A percentile compares a stretch with the other conserved stretches of the same genome.
Conservation (phyloP, 1,284 basidiomycete species). For the Heterobasidion annosum region DNA sequence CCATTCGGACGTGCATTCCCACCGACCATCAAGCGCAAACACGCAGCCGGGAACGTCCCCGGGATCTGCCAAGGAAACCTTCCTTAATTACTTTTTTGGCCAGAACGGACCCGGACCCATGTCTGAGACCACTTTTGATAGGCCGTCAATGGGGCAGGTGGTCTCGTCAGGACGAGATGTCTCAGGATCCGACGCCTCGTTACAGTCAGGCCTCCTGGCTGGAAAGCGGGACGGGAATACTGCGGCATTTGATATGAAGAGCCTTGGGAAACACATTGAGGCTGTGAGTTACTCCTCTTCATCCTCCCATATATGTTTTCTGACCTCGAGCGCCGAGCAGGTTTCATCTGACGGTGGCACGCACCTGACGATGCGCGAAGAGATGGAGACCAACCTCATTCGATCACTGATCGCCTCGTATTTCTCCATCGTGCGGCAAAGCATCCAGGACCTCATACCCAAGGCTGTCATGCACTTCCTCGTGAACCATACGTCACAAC, state of each 20-base stretch:
- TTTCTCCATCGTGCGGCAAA: conserved; percentile 93
- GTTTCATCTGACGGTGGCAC: conserved; percentile 47
- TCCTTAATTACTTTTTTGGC: conserved; percentile 95
- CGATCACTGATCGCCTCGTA: conserved; percentile 92
- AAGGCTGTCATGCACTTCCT: conserved; percentile 96
- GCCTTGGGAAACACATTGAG: conserved; percentile 92
- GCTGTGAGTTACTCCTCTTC: conserved; percentile 48
- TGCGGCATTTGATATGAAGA: conserved; percentile 98
- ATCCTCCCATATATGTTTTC: not conserved
- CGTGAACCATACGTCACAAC: conserved; percentile 94
- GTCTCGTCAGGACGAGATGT: conserved; percentile 44
- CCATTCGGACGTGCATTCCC: conserved; percentile 22
- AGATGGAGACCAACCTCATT: conserved; percentile 95
- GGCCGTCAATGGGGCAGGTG: conserved; percentile 11
- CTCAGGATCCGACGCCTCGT: conserved; percentile 37
- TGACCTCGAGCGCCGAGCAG: conserved; percentile 19
- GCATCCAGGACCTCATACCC: conserved; percentile 94
- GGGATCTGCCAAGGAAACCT: conserved; percentile 71
- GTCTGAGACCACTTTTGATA: conserved; percentile 39
- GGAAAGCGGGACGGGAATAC: conserved; percentile 69
- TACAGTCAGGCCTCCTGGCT: conserved; percentile 53
- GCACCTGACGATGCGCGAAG: conserved; percentile 73
- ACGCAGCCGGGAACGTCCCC: conserved; percentile 20
- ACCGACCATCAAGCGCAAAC: conserved; percentile 21
- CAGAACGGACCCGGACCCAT: conserved; percentile 68